Percentiles rank a stretch among this genome's conserved stretches.
phyloP scores from a whole-genome alignment of 2,329 filamentous ascomycete species.

The Monilinia aucupariae region DNA sequence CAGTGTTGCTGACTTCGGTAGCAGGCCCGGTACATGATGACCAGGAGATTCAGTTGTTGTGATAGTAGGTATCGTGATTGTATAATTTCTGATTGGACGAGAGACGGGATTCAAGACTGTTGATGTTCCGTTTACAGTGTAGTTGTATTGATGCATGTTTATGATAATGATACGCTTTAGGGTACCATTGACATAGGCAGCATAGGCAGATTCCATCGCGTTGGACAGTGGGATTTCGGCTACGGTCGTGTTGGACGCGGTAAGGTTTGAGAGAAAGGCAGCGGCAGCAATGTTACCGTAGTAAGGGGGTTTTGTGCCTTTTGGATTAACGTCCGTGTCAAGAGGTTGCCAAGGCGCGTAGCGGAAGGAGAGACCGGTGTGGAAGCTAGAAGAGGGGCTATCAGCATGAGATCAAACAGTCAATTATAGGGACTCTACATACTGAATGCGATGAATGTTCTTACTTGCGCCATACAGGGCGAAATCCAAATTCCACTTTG shows the following conservation, averaged over 20 bases:
- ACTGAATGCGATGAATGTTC: slow-evolving; percentile 51
- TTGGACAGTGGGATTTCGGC: slow-evolving; percentile 42
- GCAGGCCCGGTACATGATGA: slow-evolving; percentile 17
- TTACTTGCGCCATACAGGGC: slow-evolving; percentile 51
- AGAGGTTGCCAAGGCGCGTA: slow-evolving; percentile 59
- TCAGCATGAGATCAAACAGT: not conserved
- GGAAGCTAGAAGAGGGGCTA: slow-evolving; percentile 40
- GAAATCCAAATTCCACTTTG: slow-evolving; percentile 55
- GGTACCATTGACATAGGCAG: slow-evolving; percentile 43
- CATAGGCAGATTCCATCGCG: slow-evolving; percentile 48
- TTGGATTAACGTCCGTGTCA: slow-evolving; percentile 42
- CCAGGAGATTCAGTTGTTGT: slow-evolving; percentile 3
- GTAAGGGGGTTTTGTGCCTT: slow-evolving; percentile 58
- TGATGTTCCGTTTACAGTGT: slow-evolving; percentile 42
- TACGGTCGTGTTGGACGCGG: slow-evolving; percentile 39
- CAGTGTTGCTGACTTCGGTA: slow-evolving; percentile 34
- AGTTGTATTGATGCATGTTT: slow-evolving; percentile 57
- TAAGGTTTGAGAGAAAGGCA: slow-evolving; percentile 46
- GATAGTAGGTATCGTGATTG: slow-evolving; percentile 37
- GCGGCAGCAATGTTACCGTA: slow-evolving; percentile 58
- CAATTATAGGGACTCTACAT: not conserved
- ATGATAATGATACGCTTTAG: slow-evolving; percentile 49
- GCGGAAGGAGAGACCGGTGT: slow-evolving; percentile 58
- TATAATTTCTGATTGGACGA: slow-evolving; percentile 39
- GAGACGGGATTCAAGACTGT: slow-evolving; percentile 29